Evolutionary conservation across 805 yeast species (phyloP).

Genomic region (Suhomyces canberraensis): DNA sequence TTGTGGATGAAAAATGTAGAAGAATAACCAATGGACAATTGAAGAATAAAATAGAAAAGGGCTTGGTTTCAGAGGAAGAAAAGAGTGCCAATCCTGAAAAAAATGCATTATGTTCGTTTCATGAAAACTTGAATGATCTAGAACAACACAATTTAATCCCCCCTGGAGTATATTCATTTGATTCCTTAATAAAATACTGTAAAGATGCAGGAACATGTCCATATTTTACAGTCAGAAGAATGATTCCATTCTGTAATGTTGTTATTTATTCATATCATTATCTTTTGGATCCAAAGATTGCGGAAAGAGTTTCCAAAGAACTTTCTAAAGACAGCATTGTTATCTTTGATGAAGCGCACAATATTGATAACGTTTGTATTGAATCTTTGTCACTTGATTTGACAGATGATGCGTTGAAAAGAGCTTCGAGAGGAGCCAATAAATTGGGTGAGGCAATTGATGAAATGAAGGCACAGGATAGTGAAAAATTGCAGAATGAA

Average conservation of each 20-base stretch:
- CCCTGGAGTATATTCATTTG: conserved; percentile 92
- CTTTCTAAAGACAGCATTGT: conserved; percentile 89
- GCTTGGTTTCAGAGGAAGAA: conserved; percentile 49
- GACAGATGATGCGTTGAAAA: conserved; percentile 82
- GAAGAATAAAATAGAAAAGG: conserved; percentile 56
- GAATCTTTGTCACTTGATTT: conserved; percentile 90
- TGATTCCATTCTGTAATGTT: conserved; percentile 92
- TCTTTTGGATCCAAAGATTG: conserved; percentile 92
- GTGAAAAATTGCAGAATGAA: conserved; percentile 81
- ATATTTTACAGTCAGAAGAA: conserved; percentile 94
- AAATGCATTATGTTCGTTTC: conserved; percentile 68
- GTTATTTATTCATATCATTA: conserved; percentile 96
- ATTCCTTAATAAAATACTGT: conserved; percentile 73
- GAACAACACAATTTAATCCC: conserved; percentile 91
- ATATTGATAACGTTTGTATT: conserved; percentile 97
- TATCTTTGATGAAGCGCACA: conserved; percentile 98
- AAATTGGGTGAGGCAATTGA: conserved; percentile 78
- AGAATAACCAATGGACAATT: conserved; percentile 90
- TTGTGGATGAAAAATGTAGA: conserved; percentile 96
- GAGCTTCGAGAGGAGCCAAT: conserved; percentile 85
- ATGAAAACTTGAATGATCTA: conserved; percentile 80
- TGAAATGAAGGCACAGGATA: conserved; percentile 77
- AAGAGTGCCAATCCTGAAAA: conserved; percentile 36
- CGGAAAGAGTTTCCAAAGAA: conserved; percentile 91
- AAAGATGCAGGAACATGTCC: conserved; percentile 84